Evolutionary conservation across 2,329 filamentous ascomycete genomes (phyloP).

Genomic region (Beauveria sp.): DNA sequence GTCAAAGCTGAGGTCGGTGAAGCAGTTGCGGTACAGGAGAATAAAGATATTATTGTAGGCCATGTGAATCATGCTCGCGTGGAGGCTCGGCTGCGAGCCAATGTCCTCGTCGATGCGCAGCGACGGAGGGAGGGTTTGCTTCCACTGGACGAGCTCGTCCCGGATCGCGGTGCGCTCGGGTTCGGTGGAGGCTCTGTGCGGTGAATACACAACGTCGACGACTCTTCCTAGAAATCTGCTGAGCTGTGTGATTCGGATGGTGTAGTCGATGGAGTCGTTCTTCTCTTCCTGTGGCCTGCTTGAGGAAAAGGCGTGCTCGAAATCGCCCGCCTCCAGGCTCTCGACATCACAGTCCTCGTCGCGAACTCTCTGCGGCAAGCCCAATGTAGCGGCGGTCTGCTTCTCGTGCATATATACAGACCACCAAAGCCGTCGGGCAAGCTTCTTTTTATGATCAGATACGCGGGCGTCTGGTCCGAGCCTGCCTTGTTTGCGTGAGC

Average conservation of each 20-base stretch:
- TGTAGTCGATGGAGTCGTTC: slow-evolving; percentile 27
- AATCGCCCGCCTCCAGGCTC: slow-evolving; percentile 16
- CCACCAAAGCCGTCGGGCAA: slow-evolving; percentile 40
- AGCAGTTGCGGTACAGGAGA: slow-evolving; percentile 35
- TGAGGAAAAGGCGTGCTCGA: slow-evolving; percentile 13
- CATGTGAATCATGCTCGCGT: slow-evolving; percentile 33
- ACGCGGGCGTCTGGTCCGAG: neutral
- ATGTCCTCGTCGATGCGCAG: slow-evolving; percentile 13
- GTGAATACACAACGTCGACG: slow-evolving; percentile 13
- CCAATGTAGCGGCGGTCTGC: slow-evolving; percentile 37
- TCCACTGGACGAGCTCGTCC: slow-evolving; percentile 32
- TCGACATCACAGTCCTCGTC: slow-evolving; percentile 42
- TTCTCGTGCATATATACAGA: slow-evolving; percentile 41
- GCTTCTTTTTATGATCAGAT: slow-evolving; percentile 16
- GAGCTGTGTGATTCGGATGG: slow-evolving; percentile 20
- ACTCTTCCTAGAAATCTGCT: slow-evolving; percentile 21
- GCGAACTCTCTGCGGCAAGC: slow-evolving; percentile 38
- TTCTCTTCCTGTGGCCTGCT: slow-evolving; percentile 18
- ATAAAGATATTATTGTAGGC: slow-evolving; percentile 40
- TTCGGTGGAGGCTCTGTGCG: slow-evolving; percentile 16
- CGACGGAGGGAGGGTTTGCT: slow-evolving; percentile 23
- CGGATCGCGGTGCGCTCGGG: slow-evolving; percentile 25
- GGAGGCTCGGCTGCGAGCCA: slow-evolving; percentile 28
- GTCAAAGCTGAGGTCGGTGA: slow-evolving; percentile 26
- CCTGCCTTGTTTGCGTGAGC: slow-evolving; percentile 13